Conservation (phyloP, 1,284 basidiomycete genomes). For the Coniferiporia sulphurascens region DNA sequence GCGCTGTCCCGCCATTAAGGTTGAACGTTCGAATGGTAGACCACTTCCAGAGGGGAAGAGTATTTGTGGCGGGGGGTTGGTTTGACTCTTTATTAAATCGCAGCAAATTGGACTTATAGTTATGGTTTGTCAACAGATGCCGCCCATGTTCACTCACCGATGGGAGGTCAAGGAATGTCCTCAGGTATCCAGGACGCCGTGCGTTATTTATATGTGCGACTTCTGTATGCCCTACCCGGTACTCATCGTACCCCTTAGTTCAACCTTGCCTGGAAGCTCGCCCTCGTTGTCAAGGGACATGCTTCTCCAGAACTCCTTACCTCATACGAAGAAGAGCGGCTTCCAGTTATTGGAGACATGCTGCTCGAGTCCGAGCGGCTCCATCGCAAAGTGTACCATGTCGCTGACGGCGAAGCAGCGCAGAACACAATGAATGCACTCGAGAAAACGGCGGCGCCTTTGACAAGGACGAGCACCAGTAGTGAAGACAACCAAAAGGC, state of each 20-base stretch:
- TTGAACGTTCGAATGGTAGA: conserved; percentile 36
- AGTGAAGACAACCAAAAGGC: background rate
- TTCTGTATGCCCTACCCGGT: background rate
- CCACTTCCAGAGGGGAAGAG: conserved; percentile 30
- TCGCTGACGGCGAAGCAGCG: background rate
- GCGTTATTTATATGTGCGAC: conserved; percentile 12
- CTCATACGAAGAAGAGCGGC: conserved; percentile 4
- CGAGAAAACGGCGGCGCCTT: background rate
- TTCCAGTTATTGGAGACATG: background rate
- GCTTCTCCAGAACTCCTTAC: conserved; percentile 2
- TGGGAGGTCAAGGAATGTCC: conserved; percentile 44
- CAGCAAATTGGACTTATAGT: background rate
- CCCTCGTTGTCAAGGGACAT: conserved; percentile 25
- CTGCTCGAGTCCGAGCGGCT: background rate
- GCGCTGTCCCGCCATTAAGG: conserved; percentile 19
- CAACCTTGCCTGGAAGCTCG: conserved; percentile 32
- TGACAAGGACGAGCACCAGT: background rate
- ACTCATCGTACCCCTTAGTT: conserved; percentile 4
- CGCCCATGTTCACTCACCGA: conserved; percentile 39
- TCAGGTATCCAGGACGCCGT: conserved; percentile 37
- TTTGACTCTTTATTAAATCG: background rate
- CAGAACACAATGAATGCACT: background rate
- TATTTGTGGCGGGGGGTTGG: conserved; percentile 36
- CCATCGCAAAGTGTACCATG: background rate
- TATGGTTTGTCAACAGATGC: conserved; percentile 29